Percentiles rank a stretch among this genome's conserved stretches.
phyloP scores from a whole-genome alignment of 257 asterid species.

The Linaria vulgaris region DNA sequence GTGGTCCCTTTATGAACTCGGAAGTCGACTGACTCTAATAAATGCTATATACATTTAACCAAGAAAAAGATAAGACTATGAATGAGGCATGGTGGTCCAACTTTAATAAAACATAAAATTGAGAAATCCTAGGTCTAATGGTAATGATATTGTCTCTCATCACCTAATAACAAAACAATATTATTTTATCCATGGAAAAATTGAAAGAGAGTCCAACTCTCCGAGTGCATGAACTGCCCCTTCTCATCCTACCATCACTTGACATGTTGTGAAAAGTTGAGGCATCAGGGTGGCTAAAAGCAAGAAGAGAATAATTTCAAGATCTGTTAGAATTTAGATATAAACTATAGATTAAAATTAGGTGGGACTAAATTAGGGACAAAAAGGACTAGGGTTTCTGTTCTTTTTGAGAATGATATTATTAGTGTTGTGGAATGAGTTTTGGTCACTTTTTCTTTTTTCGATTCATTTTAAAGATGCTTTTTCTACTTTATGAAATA shows the following conservation, averaged over 20 bases:
- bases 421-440: slow-evolving; percentile 11
- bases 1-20: too few relatives aligned
- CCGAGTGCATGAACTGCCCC: slow-evolving; percentile 38
- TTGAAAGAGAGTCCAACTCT: slow-evolving; percentile 22
- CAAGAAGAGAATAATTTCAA: slow-evolving; percentile 16
- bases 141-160: slow-evolving; percentile 50
- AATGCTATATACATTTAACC: too few relatives aligned
- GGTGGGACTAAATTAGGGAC: slow-evolving; percentile 12
- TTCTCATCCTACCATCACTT: slow-evolving; percentile 35
- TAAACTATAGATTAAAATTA: neutral
- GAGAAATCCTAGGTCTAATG: slow-evolving; percentile 27
- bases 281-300: slow-evolving; percentile 57
- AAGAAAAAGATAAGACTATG: too few relatives aligned
- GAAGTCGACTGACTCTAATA: too few relatives aligned
- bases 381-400: neutral
- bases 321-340: neutral
- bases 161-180: slow-evolving; percentile 30
- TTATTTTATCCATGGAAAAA: slow-evolving; percentile 27
- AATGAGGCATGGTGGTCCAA: slow-evolving; percentile 19
- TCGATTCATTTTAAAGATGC: too few relatives aligned
- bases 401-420: neutral
- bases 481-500: too few relatives aligned
- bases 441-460: slow-evolving; percentile 21
- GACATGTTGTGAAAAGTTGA: slow-evolving; percentile 54
- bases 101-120: slow-evolving; percentile 10